Evolutionary conservation across 2,329 filamentous ascomycete species (phyloP).

Genomic region (Microsporum ferrugineum): DNA sequence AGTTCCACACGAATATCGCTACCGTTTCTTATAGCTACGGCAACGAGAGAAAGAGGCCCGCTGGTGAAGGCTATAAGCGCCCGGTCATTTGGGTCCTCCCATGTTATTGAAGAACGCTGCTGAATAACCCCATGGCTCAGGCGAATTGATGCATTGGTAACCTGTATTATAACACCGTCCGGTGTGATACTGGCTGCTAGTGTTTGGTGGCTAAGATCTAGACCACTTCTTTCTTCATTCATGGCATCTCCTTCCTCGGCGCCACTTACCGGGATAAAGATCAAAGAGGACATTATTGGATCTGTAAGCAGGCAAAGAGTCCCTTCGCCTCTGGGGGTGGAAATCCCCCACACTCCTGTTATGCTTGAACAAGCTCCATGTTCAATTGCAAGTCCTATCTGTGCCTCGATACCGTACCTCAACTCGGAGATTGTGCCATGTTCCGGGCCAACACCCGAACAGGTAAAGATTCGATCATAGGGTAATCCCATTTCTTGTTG

Average conservation of each 20-base stretch:
- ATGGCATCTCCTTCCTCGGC: slow-evolving; percentile 31
- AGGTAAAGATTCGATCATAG: slow-evolving; percentile 54
- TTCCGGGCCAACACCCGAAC: slow-evolving; percentile 49
- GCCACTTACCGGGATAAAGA: slow-evolving; percentile 28
- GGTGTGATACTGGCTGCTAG: slow-evolving; percentile 32
- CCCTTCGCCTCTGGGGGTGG: slow-evolving; percentile 22
- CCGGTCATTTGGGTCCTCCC: slow-evolving; percentile 15
- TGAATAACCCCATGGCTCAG: slow-evolving; percentile 20
- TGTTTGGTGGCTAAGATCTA: slow-evolving; percentile 35
- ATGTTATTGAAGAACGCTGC: slow-evolving; percentile 18
- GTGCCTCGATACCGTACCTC: slow-evolving; percentile 58
- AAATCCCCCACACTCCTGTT: slow-evolving; percentile 35
- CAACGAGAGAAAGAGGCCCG: slow-evolving; percentile 20
- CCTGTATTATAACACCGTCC: slow-evolving; percentile 30
- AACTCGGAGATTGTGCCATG: slow-evolving; percentile 57
- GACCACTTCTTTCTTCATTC: slow-evolving; percentile 28
- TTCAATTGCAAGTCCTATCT: slow-evolving; percentile 41
- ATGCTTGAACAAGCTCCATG: slow-evolving; percentile 32
- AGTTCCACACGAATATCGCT: slow-evolving; percentile 22
- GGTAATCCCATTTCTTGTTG: slow-evolving; percentile 16
- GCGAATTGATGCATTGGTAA: slow-evolving; percentile 30
- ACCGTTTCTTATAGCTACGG: slow-evolving; percentile 20
- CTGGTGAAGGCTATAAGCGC: slow-evolving; percentile 25
- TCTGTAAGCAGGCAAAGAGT: slow-evolving; percentile 34
- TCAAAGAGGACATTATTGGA: slow-evolving; percentile 29